These are phyloP conservation scores for Capronia epimyces DNA, from an alignment of 2,329 filamentous ascomycete genomes.

Conservation along the genomic window DNA sequence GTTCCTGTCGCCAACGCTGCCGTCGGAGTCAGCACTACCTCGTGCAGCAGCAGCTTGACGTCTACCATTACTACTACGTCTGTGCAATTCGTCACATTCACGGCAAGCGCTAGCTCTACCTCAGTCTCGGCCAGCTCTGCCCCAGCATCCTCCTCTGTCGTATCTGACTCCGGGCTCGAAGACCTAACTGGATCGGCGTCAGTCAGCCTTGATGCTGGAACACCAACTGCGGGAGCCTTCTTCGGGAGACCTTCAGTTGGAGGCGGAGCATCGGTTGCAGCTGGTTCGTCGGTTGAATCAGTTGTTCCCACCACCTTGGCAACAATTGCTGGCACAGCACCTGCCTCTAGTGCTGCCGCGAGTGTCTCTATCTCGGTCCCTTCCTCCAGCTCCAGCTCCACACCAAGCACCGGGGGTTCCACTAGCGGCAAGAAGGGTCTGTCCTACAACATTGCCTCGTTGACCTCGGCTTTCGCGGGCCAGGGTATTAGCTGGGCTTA, in stretches of 20 bases:
- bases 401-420: constrained; percentile 16
- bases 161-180: constrained; percentile 6
- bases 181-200: constrained; percentile 6
- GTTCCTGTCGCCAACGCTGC: constrained; percentile 12
- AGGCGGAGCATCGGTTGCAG: constrained; percentile 1
- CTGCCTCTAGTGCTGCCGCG: constrained; percentile 5
- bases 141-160: constrained; percentile 7
- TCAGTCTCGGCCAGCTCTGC: constrained; percentile 7
- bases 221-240: constrained; percentile 20
- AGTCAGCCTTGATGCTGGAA: constrained; percentile 4
- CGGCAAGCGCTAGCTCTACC: constrained; percentile 20
- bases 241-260: constrained; percentile 11
- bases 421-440: constrained; percentile 33
- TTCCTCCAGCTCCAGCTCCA: constrained; percentile 16
- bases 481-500: constrained; percentile 41
- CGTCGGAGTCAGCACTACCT: background rate
- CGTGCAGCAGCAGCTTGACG: constrained; percentile 15
- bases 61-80: constrained; percentile 28
- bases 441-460: constrained; percentile 39
- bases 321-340: constrained; percentile 13
- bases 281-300: constrained; percentile 5
- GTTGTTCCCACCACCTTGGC: constrained; percentile 22
- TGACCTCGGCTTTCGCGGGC: constrained; percentile 33
- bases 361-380: constrained; percentile 12
- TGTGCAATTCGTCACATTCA: constrained; percentile 30